phyloP scores from a whole-genome alignment of 768 basidiomycete species.

The Naganishia friedmannii region DNA sequence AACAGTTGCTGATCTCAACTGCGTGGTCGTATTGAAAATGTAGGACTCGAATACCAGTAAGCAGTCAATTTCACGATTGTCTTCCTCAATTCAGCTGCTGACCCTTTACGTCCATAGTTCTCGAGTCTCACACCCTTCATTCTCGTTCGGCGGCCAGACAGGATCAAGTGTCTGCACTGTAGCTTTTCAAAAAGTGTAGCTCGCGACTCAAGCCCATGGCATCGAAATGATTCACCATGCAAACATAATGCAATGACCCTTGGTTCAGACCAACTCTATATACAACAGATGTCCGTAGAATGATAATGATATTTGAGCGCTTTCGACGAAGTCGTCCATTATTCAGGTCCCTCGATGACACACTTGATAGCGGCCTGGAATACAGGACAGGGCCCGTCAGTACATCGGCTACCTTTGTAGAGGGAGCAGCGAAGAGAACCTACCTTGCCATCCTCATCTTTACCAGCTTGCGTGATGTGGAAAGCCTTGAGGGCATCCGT shows the following conservation, averaged over 20 bases:
- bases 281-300: background rate
- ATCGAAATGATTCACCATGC: background rate
- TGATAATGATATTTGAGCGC: background rate
- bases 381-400: background rate
- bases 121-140: slow-evolving; percentile 50
- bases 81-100: background rate
- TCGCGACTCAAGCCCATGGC: background rate
- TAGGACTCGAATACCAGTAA: slow-evolving; percentile 44
- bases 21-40: background rate
- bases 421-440: background rate
- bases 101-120: slow-evolving; percentile 34
- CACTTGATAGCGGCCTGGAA: slow-evolving; percentile 34
- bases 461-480: slow-evolving; percentile 72
- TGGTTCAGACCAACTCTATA: slow-evolving; percentile 2
- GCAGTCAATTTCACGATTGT: background rate
- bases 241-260: background rate
- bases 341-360: slow-evolving; percentile 34
- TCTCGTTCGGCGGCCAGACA: slow-evolving; percentile 51
- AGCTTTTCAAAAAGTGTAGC: slow-evolving; percentile 43
- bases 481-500: slow-evolving; percentile 75
- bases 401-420: no score
- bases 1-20: background rate
- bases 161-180: slow-evolving; percentile 51
- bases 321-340: background rate
- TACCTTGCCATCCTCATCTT: slow-evolving; percentile 74